Conservation (phyloP, 1,284 basidiomycete genomes). For the Kwoniella shivajii region DNA sequence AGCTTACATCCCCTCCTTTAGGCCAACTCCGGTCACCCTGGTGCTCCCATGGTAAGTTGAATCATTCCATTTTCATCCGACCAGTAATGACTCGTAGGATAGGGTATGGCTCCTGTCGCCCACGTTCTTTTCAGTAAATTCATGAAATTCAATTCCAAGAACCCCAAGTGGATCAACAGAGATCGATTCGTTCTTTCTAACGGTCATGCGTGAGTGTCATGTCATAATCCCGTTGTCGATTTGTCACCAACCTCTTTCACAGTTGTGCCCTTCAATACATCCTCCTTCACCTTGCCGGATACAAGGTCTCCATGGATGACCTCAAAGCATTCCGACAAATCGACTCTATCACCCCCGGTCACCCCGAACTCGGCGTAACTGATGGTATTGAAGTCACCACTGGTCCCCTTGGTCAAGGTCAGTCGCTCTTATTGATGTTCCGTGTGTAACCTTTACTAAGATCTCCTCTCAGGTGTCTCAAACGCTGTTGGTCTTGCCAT, state of each 20-base stretch:
- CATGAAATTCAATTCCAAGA: constrained; percentile 82
- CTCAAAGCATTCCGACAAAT: constrained; percentile 64
- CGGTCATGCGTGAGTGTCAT: constrained; percentile 57
- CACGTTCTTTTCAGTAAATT: constrained; percentile 82
- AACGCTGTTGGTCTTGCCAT: constrained; percentile 93
- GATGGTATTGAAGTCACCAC: constrained; percentile 96
- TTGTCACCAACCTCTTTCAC: not conserved
- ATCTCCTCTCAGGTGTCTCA: constrained; percentile 61
- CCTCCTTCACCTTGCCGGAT: constrained; percentile 55
- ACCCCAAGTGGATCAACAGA: constrained; percentile 88
- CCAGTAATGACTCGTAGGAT: not conserved
- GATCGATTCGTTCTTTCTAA: constrained; percentile 62
- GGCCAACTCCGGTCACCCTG: constrained; percentile 91
- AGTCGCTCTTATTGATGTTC: too few species aligned
- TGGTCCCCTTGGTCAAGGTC: constrained; percentile 89
- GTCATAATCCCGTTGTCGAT: not conserved
- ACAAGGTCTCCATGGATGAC: constrained; percentile 59
- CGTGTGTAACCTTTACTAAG: not conserved
- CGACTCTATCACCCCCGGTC: constrained; percentile 85
- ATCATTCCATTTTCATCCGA: not conserved
- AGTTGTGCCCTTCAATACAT: constrained; percentile 68
- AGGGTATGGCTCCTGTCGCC: constrained; percentile 79
- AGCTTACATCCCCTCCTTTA: constrained; percentile 57
- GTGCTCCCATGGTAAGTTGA: constrained; percentile 73
- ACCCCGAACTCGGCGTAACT: constrained; percentile 85